Evolutionary conservation across 2,329 filamentous ascomycete genomes (phyloP).

Genomic region (Phyllosticta paracitricarpa): DNA sequence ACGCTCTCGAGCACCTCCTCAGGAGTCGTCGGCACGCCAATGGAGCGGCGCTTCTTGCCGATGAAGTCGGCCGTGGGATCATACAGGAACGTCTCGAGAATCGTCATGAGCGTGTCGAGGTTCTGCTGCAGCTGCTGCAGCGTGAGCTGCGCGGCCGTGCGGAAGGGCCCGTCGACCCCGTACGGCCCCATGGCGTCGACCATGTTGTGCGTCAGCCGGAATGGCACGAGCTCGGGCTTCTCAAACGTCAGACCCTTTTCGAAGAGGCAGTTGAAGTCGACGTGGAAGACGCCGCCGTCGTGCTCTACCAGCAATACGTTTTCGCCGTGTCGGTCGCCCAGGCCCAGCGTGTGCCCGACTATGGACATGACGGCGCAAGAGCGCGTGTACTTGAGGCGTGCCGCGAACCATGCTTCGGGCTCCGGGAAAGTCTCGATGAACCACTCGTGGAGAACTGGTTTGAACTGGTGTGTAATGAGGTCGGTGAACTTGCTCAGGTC

Average conservation of each 20-base stretch:
- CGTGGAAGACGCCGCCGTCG: slow-evolving; percentile 89
- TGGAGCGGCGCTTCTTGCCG: slow-evolving; percentile 49
- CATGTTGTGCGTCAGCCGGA: slow-evolving; percentile 98
- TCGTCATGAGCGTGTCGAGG: slow-evolving; percentile 93
- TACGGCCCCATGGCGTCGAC: slow-evolving; percentile 93
- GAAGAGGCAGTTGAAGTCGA: slow-evolving; percentile 99
- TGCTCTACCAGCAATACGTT: slow-evolving; percentile 93
- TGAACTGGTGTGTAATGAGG: slow-evolving; percentile 55
- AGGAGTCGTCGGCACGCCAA: slow-evolving; percentile 54
- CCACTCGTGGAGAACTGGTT: slow-evolving; percentile 82
- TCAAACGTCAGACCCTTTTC: slow-evolving; percentile 95
- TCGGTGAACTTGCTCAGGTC: slow-evolving; percentile 62
- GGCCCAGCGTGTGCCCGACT: slow-evolving; percentile 83
- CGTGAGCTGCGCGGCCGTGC: slow-evolving; percentile 82
- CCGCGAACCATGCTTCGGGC: slow-evolving; percentile 83
- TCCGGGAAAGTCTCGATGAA: slow-evolving; percentile 93
- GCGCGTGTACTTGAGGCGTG: slow-evolving; percentile 78
- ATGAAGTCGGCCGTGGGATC: slow-evolving; percentile 93
- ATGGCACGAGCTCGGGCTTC: slow-evolving; percentile 89
- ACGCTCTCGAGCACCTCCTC: slow-evolving; percentile 84
- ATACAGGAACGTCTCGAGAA: slow-evolving; percentile 92
- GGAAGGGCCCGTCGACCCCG: slow-evolving; percentile 84
- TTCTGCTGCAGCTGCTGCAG: slow-evolving; percentile 76
- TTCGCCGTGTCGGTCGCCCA: slow-evolving; percentile 93
- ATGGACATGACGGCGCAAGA: slow-evolving; percentile 99